phyloP scores from a whole-genome alignment of 2,329 filamentous ascomycete genomes.

The Ceratocystiopsis sp. region DNA sequence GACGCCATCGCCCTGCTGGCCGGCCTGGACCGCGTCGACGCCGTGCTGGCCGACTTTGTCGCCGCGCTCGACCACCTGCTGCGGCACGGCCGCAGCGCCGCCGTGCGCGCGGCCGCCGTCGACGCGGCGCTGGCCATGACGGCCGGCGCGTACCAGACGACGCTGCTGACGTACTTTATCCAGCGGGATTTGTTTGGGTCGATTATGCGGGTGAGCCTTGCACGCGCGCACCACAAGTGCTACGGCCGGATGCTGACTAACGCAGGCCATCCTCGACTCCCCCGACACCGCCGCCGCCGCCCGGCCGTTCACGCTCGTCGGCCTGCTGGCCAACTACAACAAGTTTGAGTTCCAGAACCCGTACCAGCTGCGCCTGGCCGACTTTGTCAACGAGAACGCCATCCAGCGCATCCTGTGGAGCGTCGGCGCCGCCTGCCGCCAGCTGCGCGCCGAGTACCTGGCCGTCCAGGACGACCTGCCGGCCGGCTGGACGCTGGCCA shows the following conservation, averaged over 20 bases:
- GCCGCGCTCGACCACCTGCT: slow-evolving; percentile 68
- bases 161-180: slow-evolving; percentile 84
- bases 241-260: background rate
- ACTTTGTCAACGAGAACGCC: slow-evolving; percentile 83
- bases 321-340: slow-evolving; percentile 90
- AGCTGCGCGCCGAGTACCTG: slow-evolving; percentile 58
- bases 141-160: slow-evolving; percentile 90
- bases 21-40: slow-evolving; percentile 76
- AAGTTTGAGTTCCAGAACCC: slow-evolving; percentile 98
- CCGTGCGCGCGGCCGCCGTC: slow-evolving; percentile 63
- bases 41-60: slow-evolving; percentile 77
- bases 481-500: slow-evolving; percentile 72
- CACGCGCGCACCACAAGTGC: no score
- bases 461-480: slow-evolving; percentile 79
- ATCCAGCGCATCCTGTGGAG: slow-evolving; percentile 69
- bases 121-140: slow-evolving; percentile 68
- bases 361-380: slow-evolving; percentile 77
- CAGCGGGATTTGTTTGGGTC: slow-evolving; percentile 88
- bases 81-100: slow-evolving; percentile 50
- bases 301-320: slow-evolving; percentile 60
- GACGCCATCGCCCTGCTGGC: slow-evolving; percentile 84
- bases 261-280: slow-evolving; percentile 59
- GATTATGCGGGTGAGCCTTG: slow-evolving; percentile 70
- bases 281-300: slow-evolving; percentile 29
- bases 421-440: slow-evolving; percentile 54